Conservation (phyloP, 805 yeast species). For the Danielozyma ontarioensis region DNA sequence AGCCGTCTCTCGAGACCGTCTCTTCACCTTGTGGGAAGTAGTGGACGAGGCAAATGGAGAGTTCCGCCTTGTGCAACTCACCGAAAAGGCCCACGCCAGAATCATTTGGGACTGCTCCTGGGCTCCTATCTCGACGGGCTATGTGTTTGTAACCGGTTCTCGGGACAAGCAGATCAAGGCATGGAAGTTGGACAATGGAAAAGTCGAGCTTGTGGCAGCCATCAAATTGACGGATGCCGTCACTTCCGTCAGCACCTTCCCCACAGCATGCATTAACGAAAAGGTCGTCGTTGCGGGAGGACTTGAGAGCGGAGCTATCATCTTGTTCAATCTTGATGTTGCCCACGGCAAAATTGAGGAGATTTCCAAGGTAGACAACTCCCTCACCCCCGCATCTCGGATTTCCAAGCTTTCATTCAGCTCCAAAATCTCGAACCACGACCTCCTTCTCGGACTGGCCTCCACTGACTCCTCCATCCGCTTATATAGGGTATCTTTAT, state of each 20-base stretch:
- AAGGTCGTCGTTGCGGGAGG: constrained; percentile 54
- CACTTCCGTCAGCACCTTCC: constrained; percentile 58
- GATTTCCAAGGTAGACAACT: constrained; percentile 27
- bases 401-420: constrained; percentile 61
- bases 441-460: constrained; percentile 49
- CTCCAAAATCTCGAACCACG: constrained; percentile 12
- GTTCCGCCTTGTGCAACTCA: constrained; percentile 37
- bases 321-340: constrained; percentile 34
- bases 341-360: constrained; percentile 18
- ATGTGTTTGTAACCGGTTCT: constrained; percentile 73
- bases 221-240: constrained; percentile 53
- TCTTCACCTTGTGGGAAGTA: constrained; percentile 66
- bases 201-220: constrained; percentile 30
- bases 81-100: constrained; percentile 79
- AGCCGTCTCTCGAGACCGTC: constrained; percentile 87
- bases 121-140: constrained; percentile 44
- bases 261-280: constrained; percentile 19
- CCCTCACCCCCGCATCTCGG: constrained; percentile 55
- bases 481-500: constrained; percentile 30
- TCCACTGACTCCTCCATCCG: constrained; percentile 64
- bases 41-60: constrained; percentile 18
- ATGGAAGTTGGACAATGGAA: constrained; percentile 50
- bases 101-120: constrained; percentile 96
- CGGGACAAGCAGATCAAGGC: constrained; percentile 77
- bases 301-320: constrained; percentile 60